phyloP scores from a whole-genome alignment of 805 yeast species.

The Candida dendrica region DNA sequence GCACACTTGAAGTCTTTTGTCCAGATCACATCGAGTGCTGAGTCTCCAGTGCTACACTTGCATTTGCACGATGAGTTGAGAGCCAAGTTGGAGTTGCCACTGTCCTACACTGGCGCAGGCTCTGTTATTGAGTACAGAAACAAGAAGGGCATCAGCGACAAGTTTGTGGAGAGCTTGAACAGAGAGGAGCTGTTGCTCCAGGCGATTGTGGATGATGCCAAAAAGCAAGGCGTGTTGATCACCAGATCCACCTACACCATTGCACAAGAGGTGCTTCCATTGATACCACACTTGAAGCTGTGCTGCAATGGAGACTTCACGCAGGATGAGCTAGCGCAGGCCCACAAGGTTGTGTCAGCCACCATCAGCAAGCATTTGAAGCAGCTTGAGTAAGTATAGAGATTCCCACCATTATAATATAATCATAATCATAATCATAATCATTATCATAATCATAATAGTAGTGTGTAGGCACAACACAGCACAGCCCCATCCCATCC shows the following conservation, averaged over 20 bases:
- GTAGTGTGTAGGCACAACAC: too few species aligned
- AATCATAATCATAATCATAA: too few species aligned
- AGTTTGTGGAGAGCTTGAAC: conserved; percentile 28
- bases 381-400: too few species aligned
- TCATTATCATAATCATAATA: too few species aligned
- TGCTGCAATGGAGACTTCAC: conserved; percentile 40
- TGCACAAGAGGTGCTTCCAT: conserved; percentile 68
- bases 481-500: too few species aligned
- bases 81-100: conserved; percentile 38
- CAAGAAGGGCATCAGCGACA: conserved; percentile 24
- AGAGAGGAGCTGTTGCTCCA: conserved; percentile 59
- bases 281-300: conserved; percentile 53
- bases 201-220: conserved; percentile 50
- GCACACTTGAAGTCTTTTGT: conserved; percentile 30
- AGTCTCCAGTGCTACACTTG: conserved; percentile 67
- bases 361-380: conserved; percentile 19
- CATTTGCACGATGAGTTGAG: conserved; percentile 44
- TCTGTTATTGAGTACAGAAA: conserved; percentile 20
- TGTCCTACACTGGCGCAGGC: conserved; percentile 22
- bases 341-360: conserved; percentile 31
- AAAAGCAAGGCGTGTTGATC: conserved; percentile 49
- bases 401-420: not conserved
- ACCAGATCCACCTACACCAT: conserved; percentile 57
- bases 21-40: conserved; percentile 45
- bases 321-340: conserved; percentile 34